Evolutionary conservation across 148 eudicot genomes (phyloP).

Genomic region (Euryodendron excelsum): DNA sequence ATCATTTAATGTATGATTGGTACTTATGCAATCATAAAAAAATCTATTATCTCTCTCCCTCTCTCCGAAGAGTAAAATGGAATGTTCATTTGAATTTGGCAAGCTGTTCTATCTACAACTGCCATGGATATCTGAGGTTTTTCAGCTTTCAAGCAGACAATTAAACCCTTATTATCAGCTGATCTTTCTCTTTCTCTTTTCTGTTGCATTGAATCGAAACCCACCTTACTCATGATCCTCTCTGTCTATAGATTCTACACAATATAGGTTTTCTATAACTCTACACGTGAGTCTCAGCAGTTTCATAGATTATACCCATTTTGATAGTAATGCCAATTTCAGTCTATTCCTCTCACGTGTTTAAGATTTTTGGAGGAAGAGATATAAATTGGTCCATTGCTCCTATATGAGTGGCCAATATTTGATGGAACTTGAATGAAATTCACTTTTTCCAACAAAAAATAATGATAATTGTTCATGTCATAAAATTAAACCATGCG

Average conservation of each 20-base stretch:
- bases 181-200: not conserved
- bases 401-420: not conserved
- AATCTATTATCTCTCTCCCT: conserved; percentile 3
- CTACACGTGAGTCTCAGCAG: no score
- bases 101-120: not conserved
- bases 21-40: not conserved
- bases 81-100: not conserved
- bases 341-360: conserved; percentile 1
- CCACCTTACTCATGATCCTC: not conserved
- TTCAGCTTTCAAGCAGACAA: no score
- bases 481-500: not conserved
- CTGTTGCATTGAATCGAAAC: not conserved
- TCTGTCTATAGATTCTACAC: no score
- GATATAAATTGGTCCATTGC: not conserved
- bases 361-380: not conserved
- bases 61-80: no score
- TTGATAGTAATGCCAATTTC: not conserved
- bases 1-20: not conserved
- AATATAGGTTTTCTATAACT: no score
- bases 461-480: no score
- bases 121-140: not conserved
- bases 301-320: not conserved
- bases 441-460: not conserved
- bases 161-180: not conserved
- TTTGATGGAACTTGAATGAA: not conserved